A percentile compares a stretch with the other conserved stretches of the same genome.
These are phyloP conservation scores for Dioscorea cayenensis DNA, from an alignment of 116 monocot genomes.

Conservation along the genomic window DNA sequence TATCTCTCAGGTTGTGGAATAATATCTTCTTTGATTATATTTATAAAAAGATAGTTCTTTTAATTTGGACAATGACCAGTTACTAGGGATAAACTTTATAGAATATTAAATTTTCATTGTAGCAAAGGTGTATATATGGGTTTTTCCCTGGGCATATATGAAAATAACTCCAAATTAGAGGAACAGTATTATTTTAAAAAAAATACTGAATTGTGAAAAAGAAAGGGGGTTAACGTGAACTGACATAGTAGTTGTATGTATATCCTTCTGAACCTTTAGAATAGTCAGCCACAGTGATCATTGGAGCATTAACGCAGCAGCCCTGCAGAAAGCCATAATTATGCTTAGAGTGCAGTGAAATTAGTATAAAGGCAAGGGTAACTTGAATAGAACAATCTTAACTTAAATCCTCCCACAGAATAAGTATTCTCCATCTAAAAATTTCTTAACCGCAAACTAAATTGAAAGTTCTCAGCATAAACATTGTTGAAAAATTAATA, in stretches of 20 bases:
- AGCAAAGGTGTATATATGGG: too few relatives aligned
- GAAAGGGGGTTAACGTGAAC: slow-evolving; percentile 10
- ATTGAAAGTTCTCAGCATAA: background rate
- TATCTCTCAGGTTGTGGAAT: too few relatives aligned
- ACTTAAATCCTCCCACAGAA: background rate
- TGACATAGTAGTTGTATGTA: slow-evolving; percentile 91
- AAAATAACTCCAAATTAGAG: too few relatives aligned
- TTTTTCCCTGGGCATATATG: too few relatives aligned
- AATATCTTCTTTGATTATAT: too few relatives aligned
- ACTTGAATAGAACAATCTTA: background rate
- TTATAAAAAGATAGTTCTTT: too few relatives aligned
- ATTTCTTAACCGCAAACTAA: background rate
- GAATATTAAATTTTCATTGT: too few relatives aligned
- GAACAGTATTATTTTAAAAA: background rate
- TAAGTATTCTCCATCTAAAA: background rate
- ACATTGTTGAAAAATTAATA: background rate
- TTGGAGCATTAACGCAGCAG: slow-evolving; percentile 98
- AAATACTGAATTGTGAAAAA: background rate
- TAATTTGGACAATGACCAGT: too few relatives aligned
- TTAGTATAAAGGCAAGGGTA: too few relatives aligned
- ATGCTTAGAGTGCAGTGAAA: background rate
- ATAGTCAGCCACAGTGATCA: slow-evolving; percentile 93
- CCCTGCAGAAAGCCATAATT: slow-evolving; percentile 37
- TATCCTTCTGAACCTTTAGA: slow-evolving; percentile 92
- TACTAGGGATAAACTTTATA: too few relatives aligned